Conservation (phyloP, 2,329 filamentous ascomycete genomes). For the Neophaeococcomyces mojaviensis region DNA sequence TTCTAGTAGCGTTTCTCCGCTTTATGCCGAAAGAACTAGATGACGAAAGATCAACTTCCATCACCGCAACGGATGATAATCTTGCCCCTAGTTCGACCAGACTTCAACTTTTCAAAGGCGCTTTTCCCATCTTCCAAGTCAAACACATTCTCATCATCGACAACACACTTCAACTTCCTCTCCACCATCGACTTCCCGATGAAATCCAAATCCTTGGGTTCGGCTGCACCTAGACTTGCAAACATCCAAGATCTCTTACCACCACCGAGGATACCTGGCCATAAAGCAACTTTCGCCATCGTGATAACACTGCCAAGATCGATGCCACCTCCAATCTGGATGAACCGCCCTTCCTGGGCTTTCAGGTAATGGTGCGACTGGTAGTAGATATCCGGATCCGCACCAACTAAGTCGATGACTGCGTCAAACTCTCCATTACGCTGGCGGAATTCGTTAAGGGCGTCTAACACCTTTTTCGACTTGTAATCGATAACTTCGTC, state of each 20-base stretch:
- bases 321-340: conserved; percentile 39
- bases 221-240: conserved; percentile 29
- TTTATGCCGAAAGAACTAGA: too few relatives aligned
- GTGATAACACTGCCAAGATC: conserved; percentile 18
- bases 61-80: conserved; percentile 11
- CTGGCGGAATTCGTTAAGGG: conserved; percentile 27
- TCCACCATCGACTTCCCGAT: conserved; percentile 50
- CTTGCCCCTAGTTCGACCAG: conserved; percentile 38
- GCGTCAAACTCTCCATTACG: conserved; percentile 42
- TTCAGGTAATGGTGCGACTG: conserved; percentile 45
- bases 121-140: conserved; percentile 42
- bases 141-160: conserved; percentile 47
- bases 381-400: conserved; percentile 44
- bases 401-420: conserved; percentile 52
- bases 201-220: conserved; percentile 39
- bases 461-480: conserved; percentile 37
- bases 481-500: conserved; percentile 58
- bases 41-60: too few relatives aligned
- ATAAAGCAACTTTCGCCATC: conserved; percentile 26
- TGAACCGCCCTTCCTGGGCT: conserved; percentile 39
- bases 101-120: conserved; percentile 23
- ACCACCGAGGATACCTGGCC: conserved; percentile 43
- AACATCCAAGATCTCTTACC: conserved; percentile 32
- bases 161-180: conserved; percentile 46
- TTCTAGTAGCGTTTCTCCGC: too few relatives aligned